A percentile compares a stretch with the other conserved stretches of the same genome.
Conservation (phyloP, 1,284 basidiomycete genomes). For the Takashimella koratensis region DNA sequence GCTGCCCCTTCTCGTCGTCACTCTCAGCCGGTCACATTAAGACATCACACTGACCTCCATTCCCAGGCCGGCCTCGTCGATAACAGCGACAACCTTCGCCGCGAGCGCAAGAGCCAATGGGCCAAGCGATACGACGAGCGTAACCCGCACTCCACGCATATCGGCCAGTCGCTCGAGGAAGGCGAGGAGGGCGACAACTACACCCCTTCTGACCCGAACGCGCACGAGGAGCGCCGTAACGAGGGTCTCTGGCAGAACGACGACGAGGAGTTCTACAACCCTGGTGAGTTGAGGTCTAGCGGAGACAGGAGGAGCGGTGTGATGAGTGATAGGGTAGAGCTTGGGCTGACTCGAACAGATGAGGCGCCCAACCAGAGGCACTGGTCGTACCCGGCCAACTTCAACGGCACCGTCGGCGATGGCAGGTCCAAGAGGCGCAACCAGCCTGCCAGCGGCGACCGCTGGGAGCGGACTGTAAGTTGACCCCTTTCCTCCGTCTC, state of each 20-base stretch:
- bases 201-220: slow-evolving; percentile 32
- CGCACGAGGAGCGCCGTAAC: slow-evolving; percentile 25
- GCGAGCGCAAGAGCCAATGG: slow-evolving; percentile 78
- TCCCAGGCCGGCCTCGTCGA: slow-evolving; percentile 74
- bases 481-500: not conserved
- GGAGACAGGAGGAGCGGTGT: no score
- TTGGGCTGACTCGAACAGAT: no score
- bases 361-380: slow-evolving; percentile 47
- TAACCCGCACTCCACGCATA: slow-evolving; percentile 65
- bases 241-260: slow-evolving; percentile 44
- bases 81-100: slow-evolving; percentile 67
- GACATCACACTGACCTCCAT: not conserved
- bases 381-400: slow-evolving; percentile 52
- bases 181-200: slow-evolving; percentile 59
- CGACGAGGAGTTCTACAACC: slow-evolving; percentile 48
- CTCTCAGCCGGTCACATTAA: not conserved
- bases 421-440: slow-evolving; percentile 22
- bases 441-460: slow-evolving; percentile 26
- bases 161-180: slow-evolving; percentile 69
- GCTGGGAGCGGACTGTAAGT: slow-evolving; percentile 34
- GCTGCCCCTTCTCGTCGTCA: not conserved
- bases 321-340: no score
- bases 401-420: slow-evolving; percentile 44
- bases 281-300: no score
- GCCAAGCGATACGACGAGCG: slow-evolving; percentile 79